Evolutionary conservation across 305 asterid genomes (phyloP).

Genomic region (Ilex paraguariensis): DNA sequence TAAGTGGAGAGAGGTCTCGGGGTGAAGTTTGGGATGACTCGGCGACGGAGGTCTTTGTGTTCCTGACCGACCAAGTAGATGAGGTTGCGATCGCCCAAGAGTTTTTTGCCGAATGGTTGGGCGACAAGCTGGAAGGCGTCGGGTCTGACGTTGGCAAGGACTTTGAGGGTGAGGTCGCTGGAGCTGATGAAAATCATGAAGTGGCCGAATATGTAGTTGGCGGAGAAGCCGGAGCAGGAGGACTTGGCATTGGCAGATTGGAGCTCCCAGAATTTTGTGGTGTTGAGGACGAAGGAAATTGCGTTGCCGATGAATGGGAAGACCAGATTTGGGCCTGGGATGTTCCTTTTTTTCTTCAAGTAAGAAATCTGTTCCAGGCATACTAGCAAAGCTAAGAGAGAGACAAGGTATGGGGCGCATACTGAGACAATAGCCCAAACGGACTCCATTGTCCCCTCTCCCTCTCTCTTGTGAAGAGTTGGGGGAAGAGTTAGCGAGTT

Average conservation of each 20-base stretch:
- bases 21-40: conserved; percentile 69
- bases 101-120: conserved; percentile 78
- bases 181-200: conserved; percentile 62
- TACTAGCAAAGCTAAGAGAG: conserved; percentile 36
- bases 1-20: conserved; percentile 60
- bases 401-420: conserved; percentile 37
- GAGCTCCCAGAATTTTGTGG: conserved; percentile 54
- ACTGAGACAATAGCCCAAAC: conserved; percentile 25
- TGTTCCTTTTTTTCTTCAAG: conserved; percentile 52
- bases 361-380: conserved; percentile 56
- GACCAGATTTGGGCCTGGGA: conserved; percentile 67
- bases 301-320: conserved; percentile 69
- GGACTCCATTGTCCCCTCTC: too few species aligned
- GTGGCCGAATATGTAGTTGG: conserved; percentile 61
- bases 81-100: conserved; percentile 70
- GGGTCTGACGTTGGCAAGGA: conserved; percentile 69
- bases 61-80: conserved; percentile 73
- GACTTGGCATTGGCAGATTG: conserved; percentile 58
- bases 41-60: conserved; percentile 63
- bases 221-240: conserved; percentile 47
- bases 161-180: conserved; percentile 53
- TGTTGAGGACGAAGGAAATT: conserved; percentile 37
- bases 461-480: background rate
- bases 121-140: conserved; percentile 81
- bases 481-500: too few species aligned